These are phyloP conservation scores for Zizania latifolia DNA, from an alignment of 176 grass and related monocot genomes.

Conservation along the genomic window DNA sequence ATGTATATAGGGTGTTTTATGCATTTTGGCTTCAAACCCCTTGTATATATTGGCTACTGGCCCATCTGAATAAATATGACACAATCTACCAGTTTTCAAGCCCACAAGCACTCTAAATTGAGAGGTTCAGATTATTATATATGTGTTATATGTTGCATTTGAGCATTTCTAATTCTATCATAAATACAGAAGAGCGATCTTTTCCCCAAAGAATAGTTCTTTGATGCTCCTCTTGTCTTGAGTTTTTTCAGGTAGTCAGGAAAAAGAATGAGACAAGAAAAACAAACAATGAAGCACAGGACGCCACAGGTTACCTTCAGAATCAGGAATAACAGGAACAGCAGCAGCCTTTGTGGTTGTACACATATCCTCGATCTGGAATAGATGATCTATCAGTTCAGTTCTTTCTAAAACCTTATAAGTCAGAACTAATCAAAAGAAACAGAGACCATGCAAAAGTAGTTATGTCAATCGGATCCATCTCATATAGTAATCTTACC, in stretches of 20 bases:
- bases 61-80: background rate
- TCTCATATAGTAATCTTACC: conserved; percentile 37
- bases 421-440: conserved; percentile 2
- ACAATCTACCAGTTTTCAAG: background rate
- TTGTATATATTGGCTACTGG: background rate
- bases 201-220: background rate
- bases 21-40: background rate
- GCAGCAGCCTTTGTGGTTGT: conserved; percentile 61
- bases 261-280: background rate
- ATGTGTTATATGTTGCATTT: background rate
- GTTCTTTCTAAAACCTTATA: conserved; percentile 3
- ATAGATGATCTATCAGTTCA: conserved; percentile 33
- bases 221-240: background rate
- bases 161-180: background rate
- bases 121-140: background rate
- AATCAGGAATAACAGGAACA: conserved; percentile 85
- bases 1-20: background rate
- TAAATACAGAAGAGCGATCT: conserved; percentile 15
- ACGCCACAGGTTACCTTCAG: conserved; percentile 83
- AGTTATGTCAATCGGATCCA: background rate
- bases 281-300: conserved; percentile 15
- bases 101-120: background rate
- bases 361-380: conserved; percentile 93
- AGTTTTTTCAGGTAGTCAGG: background rate
- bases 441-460: background rate